phyloP scores from a whole-genome alignment of 2,329 filamentous ascomycete genomes.

The Alternaria longipes region DNA sequence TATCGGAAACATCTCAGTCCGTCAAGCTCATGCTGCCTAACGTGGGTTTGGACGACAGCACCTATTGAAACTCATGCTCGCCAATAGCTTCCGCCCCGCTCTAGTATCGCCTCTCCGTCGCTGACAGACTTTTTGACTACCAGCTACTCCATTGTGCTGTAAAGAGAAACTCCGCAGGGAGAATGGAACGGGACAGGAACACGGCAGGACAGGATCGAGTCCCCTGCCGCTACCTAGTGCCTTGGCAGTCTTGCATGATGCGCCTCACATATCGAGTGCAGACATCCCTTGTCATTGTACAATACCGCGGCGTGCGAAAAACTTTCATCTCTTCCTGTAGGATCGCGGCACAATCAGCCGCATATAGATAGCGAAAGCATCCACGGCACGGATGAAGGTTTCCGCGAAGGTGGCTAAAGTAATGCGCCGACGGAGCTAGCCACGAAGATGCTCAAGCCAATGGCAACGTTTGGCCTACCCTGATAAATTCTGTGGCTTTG shows the following conservation, averaged over 20 bases:
- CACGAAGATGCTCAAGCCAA: too few relatives aligned
- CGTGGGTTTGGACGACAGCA: not conserved
- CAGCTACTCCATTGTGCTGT: not conserved
- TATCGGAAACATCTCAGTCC: too few relatives aligned
- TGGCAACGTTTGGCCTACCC: too few relatives aligned
- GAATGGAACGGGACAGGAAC: not conserved
- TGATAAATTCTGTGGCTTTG: not conserved
- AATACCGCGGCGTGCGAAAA: too few relatives aligned
- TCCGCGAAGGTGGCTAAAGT: too few relatives aligned
- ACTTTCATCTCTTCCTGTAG: not conserved
- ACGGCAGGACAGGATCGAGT: too few relatives aligned
- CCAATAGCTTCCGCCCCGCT: not conserved
- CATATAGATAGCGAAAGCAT: too few relatives aligned
- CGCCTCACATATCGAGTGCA: not conserved
- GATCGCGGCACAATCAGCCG: too few relatives aligned
- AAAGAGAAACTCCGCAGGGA: not conserved
- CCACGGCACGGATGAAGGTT: too few relatives aligned
- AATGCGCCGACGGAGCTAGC: too few relatives aligned
- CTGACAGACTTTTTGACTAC: not conserved
- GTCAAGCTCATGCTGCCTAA: not conserved
- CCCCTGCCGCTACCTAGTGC: too few relatives aligned
- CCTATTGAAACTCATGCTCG: not conserved
- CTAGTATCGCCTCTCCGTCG: not conserved
- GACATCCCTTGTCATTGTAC: too few relatives aligned
- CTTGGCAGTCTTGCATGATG: not conserved